Base-by-base conservation (phyloP, 1,284 basidiomycete species). In the Agaricales sp. region DNA sequence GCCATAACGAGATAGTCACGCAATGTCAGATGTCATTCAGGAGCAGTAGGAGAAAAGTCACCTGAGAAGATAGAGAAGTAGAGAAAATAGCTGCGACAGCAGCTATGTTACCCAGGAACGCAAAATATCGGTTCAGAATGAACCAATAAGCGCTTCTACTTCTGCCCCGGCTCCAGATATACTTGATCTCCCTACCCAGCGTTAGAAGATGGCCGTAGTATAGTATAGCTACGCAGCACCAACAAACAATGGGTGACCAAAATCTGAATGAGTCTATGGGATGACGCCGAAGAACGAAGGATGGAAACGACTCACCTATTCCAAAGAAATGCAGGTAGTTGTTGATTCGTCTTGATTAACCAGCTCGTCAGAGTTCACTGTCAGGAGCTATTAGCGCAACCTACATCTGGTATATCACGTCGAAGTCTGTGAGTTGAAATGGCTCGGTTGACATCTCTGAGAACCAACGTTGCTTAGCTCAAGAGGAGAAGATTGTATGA, bases 61-160 rank as follows among this genome's bases (percentile, higher is more conserved):
- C 45, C 20, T 24, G 11, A 14, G 45, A 21, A 26, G 45, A 35
- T 18, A 46, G 6, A 16, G 13, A 16, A 14, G 18, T 3, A 12
- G 21, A 26, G 25, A 16, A n/a, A 16, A 24, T 13, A 6, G 16
- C 14, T 26, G 30, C 11, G 23, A 35, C n/a, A n/a, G n/a, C 45
- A 13, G 18, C 35, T 18, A 48, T 48, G 22, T 48, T 48, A 12
- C n/a, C 47, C 19, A 48, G 41, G 19, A 48, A 39, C 19, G 47
- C 26, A 3, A 48, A 18, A 22, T 48, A 48, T 3, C 47, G 47
- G 30, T 48, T 48, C 4, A 21, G 19, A 23, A 48, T 16, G 21
- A 48, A 48, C 3, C 26, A 39, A 3, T 23, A 48, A 13, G 37
- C 21, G 26, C 26, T 26, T 4, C n/a, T 13, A 13, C 13, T 22